Evolutionary conservation across 1,139 yeast genomes (phyloP).

Genomic region (Saccharomyces hybrid): DNA sequence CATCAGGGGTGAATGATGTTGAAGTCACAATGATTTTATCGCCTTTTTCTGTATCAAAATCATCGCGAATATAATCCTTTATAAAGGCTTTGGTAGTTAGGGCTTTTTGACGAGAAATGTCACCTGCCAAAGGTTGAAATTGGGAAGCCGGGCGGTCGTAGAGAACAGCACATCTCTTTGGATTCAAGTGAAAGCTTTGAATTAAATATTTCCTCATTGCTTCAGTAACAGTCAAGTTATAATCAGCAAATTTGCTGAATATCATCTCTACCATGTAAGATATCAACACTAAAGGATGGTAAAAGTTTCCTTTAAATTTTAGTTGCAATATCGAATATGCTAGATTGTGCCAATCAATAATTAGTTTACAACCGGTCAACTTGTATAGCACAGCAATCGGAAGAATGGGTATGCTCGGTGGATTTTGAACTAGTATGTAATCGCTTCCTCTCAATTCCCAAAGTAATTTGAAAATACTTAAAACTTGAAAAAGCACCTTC

Average conservation of each 20-base stretch:
- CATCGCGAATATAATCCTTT: conserved; percentile 30
- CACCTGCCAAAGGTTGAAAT: conserved; percentile 45
- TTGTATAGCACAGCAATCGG: conserved; percentile 54
- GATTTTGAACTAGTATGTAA: conserved; percentile 79
- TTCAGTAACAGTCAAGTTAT: conserved; percentile 75
- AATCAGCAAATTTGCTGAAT: conserved; percentile 56
- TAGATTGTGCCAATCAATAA: conserved; percentile 95
- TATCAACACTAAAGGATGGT: conserved; percentile 56
- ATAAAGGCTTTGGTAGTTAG: conserved; percentile 35
- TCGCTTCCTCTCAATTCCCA: conserved; percentile 54
- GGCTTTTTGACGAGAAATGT: conserved; percentile 17
- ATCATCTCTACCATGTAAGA: conserved; percentile 51
- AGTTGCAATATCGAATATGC: conserved; percentile 78
- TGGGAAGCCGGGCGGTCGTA: conserved; percentile 71
- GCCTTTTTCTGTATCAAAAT: conserved; percentile 30
- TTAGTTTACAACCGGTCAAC: conserved; percentile 52
- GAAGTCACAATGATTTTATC: conserved; percentile 72
- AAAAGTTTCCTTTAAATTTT: conserved; percentile 40
- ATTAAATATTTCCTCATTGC: conserved; percentile 60
- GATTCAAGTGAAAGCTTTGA: conserved; percentile 42
- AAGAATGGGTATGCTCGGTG: conserved; percentile 84
- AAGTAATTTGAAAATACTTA: conserved; percentile 41
- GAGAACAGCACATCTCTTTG: conserved; percentile 40
- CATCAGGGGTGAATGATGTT: conserved; percentile 95
- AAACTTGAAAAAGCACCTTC: conserved; percentile 55